phyloP scores from a whole-genome alignment of 208 protist genomes.

The Wallacemonas sp. region DNA sequence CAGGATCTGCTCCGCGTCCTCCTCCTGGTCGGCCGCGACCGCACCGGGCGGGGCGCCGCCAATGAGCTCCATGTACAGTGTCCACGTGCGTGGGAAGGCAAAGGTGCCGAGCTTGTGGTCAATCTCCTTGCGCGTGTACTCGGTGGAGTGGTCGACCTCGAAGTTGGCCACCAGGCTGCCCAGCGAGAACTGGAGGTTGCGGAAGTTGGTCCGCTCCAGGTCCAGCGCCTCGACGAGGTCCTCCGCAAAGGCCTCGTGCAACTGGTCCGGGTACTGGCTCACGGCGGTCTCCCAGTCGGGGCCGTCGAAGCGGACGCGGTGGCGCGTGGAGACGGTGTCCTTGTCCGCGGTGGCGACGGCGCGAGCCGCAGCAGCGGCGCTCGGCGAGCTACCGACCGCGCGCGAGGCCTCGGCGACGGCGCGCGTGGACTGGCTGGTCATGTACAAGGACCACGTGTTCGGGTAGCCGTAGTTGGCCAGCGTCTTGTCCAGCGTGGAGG shows the following conservation, averaged over 20 bases:
- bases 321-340: slow-evolving; percentile 20
- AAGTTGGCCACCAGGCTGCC: slow-evolving; percentile 41
- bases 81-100: slow-evolving; percentile 24
- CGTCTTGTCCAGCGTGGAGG: slow-evolving; percentile 9
- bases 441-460: slow-evolving; percentile 40
- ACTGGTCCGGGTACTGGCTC: neutral
- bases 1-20: slow-evolving; percentile 4
- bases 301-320: slow-evolving; percentile 23
- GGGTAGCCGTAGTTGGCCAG: slow-evolving; percentile 22
- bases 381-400: neutral
- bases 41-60: neutral
- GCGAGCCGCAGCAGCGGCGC: neutral
- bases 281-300: slow-evolving; percentile 17
- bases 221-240: slow-evolving; percentile 28
- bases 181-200: slow-evolving; percentile 24
- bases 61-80: slow-evolving; percentile 23
- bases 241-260: slow-evolving; percentile 19
- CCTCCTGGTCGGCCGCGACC: neutral
- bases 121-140: slow-evolving; percentile 12
- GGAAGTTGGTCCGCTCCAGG: slow-evolving; percentile 14
- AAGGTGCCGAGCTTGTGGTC: slow-evolving; percentile 15
- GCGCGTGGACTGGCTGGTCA: neutral
- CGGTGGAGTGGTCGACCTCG: slow-evolving; percentile 12
- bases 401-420: neutral
- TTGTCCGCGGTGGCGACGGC: neutral